Percentiles rank a stretch among this genome's conserved stretches.
These are phyloP conservation scores for Dysphania ambrosioides DNA, from an alignment of 148 eudicot genomes.

Conservation along the genomic window DNA sequence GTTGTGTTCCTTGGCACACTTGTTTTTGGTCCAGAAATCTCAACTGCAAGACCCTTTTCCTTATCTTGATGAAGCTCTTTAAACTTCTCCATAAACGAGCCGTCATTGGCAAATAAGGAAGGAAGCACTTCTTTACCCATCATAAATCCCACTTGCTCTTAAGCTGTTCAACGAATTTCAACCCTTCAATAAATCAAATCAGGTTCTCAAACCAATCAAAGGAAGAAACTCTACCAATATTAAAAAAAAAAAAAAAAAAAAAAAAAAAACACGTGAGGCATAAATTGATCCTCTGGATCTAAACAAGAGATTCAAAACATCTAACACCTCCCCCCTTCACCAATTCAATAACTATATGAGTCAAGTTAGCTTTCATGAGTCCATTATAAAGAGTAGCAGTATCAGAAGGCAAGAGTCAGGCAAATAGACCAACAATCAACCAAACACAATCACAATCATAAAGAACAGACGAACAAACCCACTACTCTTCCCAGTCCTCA, in stretches of 20 bases:
- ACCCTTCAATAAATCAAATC: slow-evolving; percentile 51
- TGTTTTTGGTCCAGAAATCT: slow-evolving; percentile 37
- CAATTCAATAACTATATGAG: not conserved
- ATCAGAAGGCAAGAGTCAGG: not conserved
- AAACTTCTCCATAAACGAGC: slow-evolving; percentile 95
- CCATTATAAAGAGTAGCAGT: not conserved
- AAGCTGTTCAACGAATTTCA: slow-evolving; percentile 43
- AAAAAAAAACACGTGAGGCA: not conserved
- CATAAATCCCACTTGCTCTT: slow-evolving; percentile 30
- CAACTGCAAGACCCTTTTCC: slow-evolving; percentile 36
- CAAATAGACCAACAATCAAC: not conserved
- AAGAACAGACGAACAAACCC: not conserved
- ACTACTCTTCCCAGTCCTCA: not conserved
- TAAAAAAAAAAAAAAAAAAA: not conserved
- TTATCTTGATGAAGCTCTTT: slow-evolving; percentile 75
- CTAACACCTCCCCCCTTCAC: not conserved
- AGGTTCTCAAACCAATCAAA: slow-evolving; percentile 14
- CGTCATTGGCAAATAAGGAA: slow-evolving; percentile 79
- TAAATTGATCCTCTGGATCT: no score
- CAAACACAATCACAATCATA: not conserved
- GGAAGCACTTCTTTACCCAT: slow-evolving; percentile 72
- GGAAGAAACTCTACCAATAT: not conserved
- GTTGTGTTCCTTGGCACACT: slow-evolving; percentile 33
- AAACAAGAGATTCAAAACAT: not conserved
- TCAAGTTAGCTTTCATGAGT: not conserved